Evolutionary conservation across 1,284 basidiomycete genomes (phyloP).

Genomic region (Apiotrichum porosum): DNA sequence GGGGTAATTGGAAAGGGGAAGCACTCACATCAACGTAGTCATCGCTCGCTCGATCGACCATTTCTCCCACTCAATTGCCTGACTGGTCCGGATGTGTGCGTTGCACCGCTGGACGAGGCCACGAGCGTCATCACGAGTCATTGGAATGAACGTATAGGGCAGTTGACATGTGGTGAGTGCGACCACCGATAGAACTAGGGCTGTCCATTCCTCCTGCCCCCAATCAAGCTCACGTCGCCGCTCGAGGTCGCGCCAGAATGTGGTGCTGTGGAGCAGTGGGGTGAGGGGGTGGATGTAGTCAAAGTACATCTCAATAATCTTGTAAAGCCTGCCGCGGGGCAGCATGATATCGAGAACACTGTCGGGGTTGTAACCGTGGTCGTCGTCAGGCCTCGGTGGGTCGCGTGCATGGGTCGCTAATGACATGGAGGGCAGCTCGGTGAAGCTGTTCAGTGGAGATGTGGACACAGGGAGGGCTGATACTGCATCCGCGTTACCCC

Average conservation of each 20-base stretch:
- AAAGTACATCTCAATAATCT: conserved; percentile 71
- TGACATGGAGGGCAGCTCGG: too few relatives aligned
- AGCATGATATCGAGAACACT: conserved; percentile 37
- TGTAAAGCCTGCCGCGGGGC: conserved; percentile 21
- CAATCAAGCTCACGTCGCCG: conserved; percentile 68
- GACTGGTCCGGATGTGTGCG: neutral
- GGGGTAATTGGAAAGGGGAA: too few relatives aligned
- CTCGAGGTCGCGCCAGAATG: conserved; percentile 74
- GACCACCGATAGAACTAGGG: conserved; percentile 74
- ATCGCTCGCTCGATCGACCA: conserved; percentile 4
- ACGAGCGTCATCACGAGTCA: conserved; percentile 9
- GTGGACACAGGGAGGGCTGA: too few relatives aligned
- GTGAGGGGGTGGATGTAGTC: conserved; percentile 79
- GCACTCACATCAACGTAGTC: neutral
- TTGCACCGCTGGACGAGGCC: conserved; percentile 15
- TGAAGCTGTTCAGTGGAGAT: neutral
- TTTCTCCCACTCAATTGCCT: conserved; percentile 4
- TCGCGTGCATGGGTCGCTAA: too few relatives aligned
- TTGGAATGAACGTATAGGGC: conserved; percentile 14
- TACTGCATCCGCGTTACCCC: neutral
- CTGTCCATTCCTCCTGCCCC: conserved; percentile 60
- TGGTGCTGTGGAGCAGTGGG: conserved; percentile 55
- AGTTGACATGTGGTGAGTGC: conserved; percentile 65
- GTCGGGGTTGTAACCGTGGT: conserved; percentile 12
- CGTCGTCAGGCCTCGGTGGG: neutral